phyloP scores from a whole-genome alignment of 2,329 filamentous ascomycete species.

The Exophiala oligosperma region DNA sequence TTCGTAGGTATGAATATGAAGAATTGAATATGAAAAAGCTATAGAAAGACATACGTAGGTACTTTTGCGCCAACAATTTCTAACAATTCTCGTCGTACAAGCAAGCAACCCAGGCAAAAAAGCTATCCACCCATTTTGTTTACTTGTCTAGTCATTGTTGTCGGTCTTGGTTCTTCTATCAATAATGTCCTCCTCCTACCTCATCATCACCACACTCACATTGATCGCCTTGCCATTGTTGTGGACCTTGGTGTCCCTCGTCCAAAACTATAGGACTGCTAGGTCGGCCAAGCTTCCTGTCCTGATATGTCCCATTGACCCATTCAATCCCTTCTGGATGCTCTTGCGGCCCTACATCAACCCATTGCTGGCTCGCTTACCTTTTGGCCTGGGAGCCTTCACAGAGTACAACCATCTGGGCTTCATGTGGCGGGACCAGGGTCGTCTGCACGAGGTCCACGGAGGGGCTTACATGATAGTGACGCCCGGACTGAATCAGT shows the following conservation, averaged over 20 bases:
- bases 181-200: not conserved
- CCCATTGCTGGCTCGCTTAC: slow-evolving; percentile 1
- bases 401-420: slow-evolving; percentile 12
- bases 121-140: too few species aligned
- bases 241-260: slow-evolving; percentile 2
- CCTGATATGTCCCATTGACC: slow-evolving; percentile 11
- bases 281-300: slow-evolving; percentile 3
- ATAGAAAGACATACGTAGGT: too few species aligned
- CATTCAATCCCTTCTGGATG: slow-evolving; percentile 14
- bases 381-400: slow-evolving; percentile 6
- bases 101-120: too few species aligned
- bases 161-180: too few species aligned
- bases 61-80: too few species aligned
- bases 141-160: too few species aligned
- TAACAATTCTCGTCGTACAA: too few species aligned
- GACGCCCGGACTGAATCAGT: slow-evolving; percentile 7
- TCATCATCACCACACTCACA: not conserved
- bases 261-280: slow-evolving; percentile 13
- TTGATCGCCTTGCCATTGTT: slow-evolving; percentile 1
- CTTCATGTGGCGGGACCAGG: slow-evolving; percentile 5
- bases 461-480: slow-evolving; percentile 9
- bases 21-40: too few species aligned
- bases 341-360: slow-evolving; percentile 3
- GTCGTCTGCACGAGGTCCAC: not conserved
- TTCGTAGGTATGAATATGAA: too few species aligned